Percentiles rank a stretch among this genome's conserved stretches.
These are phyloP conservation scores for Trichoderma citrinoviride DNA, from an alignment of 2,329 filamentous ascomycete genomes.

Conservation along the genomic window DNA sequence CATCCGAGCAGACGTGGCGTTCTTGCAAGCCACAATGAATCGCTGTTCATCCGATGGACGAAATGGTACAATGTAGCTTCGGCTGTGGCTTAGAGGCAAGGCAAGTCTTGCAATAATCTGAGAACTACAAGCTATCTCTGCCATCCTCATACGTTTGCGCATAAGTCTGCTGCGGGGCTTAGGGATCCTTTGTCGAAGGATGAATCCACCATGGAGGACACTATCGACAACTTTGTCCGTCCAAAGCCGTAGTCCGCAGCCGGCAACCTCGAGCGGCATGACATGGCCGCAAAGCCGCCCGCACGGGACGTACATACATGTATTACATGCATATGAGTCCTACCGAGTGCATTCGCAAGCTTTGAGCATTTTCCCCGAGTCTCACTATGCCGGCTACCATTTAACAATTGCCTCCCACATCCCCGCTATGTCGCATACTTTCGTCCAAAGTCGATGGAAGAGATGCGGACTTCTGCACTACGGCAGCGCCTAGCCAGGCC, in stretches of 20 bases:
- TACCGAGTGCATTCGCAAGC: neutral
- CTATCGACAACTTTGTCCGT: neutral
- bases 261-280: neutral
- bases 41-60: no score
- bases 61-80: no score
- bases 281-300: slow-evolving; percentile 1
- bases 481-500: neutral
- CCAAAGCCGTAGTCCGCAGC: neutral
- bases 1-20: neutral
- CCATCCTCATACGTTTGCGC: neutral
- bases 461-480: neutral
- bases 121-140: neutral
- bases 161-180: neutral
- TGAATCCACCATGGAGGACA: neutral
- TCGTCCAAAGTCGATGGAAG: neutral
- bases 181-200: slow-evolving; percentile 2
- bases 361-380: neutral
- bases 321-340: neutral
- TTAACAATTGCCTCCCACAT: neutral
- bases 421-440: neutral
- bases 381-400: neutral
- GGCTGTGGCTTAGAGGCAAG: no score
- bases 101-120: no score
- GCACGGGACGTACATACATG: slow-evolving; percentile 1
- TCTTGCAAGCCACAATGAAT: no score